Evolutionary conservation across 1,139 yeast genomes (phyloP).

Genomic region (Kodamaea arcana): DNA sequence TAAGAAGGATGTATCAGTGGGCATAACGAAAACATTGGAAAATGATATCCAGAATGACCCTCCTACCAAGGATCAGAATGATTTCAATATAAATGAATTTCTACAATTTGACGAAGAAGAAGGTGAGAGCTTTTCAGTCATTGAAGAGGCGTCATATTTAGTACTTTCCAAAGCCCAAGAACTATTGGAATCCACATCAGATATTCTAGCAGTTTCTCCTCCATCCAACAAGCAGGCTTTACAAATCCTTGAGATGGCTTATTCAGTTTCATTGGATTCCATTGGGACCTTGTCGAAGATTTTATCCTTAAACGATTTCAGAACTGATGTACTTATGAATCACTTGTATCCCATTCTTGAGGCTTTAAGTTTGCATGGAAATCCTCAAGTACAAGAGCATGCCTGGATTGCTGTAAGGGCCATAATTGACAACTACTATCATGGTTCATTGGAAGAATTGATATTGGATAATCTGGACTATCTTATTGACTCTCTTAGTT

Average conservation of each 20-base stretch:
- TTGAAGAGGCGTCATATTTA: constrained; percentile 18
- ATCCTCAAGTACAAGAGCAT: constrained; percentile 28
- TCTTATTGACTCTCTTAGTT: constrained; percentile 69
- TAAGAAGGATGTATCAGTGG: no score
- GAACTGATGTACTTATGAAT: constrained; percentile 29
- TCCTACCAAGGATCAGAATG: no score
- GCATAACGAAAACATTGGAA: no score
- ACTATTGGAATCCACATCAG: constrained; percentile 17
- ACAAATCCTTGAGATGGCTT: constrained; percentile 19
- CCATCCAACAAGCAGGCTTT: neutral
- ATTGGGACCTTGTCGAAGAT: constrained; percentile 23
- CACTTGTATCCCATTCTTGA: constrained; percentile 33
- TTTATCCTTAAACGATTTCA: constrained; percentile 25
- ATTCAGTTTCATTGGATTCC: constrained; percentile 29
- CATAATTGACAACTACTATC: constrained; percentile 53
- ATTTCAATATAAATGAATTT: constrained; percentile 19
- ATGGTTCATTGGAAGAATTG: constrained; percentile 51
- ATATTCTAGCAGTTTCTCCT: constrained; percentile 5
- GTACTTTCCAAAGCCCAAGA: constrained; percentile 25
- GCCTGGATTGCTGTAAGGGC: constrained; percentile 23
- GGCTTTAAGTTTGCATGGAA: constrained; percentile 27
- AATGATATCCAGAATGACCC: no score
- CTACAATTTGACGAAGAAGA: constrained; percentile 18
- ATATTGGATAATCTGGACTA: constrained; percentile 74
- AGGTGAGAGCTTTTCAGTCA: constrained; percentile 8